Percentiles rank a stretch among this genome's conserved stretches.
Conservation (phyloP, 192 early-diverging fungal species). For the Coemansia sp. region DNA sequence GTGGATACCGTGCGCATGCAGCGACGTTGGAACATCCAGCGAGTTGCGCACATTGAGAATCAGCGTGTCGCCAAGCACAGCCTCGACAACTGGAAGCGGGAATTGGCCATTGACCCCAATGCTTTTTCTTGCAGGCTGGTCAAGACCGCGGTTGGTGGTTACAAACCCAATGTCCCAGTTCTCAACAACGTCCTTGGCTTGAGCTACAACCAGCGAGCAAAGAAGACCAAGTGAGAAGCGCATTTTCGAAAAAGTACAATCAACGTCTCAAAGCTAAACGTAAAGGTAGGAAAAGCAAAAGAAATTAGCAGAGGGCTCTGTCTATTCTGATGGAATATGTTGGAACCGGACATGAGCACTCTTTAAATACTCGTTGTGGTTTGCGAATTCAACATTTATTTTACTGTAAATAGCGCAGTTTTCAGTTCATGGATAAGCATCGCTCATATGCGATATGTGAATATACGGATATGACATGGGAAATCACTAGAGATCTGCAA, state of each 20-base stretch:
- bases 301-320: neutral
- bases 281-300: neutral
- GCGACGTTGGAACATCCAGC: conserved; percentile 60
- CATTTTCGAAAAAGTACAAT: neutral
- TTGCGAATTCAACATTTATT: neutral
- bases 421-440: neutral
- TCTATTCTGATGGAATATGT: neutral
- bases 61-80: conserved; percentile 31
- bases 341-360: neutral
- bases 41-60: conserved; percentile 57
- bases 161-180: conserved; percentile 42
- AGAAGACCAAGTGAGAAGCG: neutral
- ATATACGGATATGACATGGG: neutral
- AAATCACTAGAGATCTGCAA: too few relatives aligned
- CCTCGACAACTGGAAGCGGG: conserved; percentile 38
- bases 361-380: neutral
- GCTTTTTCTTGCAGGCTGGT: conserved; percentile 39
- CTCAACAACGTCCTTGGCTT: conserved; percentile 23
- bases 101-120: conserved; percentile 43
- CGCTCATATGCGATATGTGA: neutral
- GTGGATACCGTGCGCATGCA: conserved; percentile 78
- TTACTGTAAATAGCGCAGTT: neutral
- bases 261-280: neutral
- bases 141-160: conserved; percentile 29
- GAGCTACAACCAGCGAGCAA: neutral